Conservation (phyloP, 2,329 filamentous ascomycete genomes). For the Botryotinia convoluta region DNA sequence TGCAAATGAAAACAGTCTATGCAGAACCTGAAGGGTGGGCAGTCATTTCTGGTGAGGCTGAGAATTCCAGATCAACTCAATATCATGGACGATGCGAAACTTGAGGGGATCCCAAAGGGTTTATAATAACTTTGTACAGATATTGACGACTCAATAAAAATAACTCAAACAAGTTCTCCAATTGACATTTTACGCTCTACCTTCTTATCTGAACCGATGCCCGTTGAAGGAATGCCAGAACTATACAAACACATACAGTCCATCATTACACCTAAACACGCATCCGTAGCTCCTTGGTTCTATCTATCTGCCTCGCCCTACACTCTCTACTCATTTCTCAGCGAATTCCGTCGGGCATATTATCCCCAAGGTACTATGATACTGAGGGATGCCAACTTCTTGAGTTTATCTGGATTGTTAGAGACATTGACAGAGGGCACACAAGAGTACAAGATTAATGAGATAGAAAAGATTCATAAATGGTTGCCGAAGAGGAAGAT, state of each 20-base stretch:
- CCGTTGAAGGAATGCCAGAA: constrained; percentile 78
- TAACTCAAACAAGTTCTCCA: constrained; percentile 77
- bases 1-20: constrained; percentile 69
- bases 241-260: constrained; percentile 68
- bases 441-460: constrained; percentile 79
- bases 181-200: constrained; percentile 80
- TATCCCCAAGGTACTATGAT: constrained; percentile 80
- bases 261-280: constrained; percentile 43
- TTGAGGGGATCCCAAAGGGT: neutral
- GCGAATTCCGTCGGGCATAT: constrained; percentile 64
- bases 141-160: constrained; percentile 93
- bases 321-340: constrained; percentile 87
- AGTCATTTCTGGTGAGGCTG: constrained; percentile 64
- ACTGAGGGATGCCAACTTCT: constrained; percentile 81
- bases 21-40: constrained; percentile 78
- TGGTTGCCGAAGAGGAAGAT: constrained; percentile 80
- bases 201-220: constrained; percentile 71
- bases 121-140: constrained; percentile 50
- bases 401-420: constrained; percentile 77
- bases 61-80: too few species aligned
- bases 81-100: too few species aligned
- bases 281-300: constrained; percentile 71
- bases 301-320: constrained; percentile 94
- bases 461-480: constrained; percentile 71
- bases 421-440: constrained; percentile 77